These are phyloP conservation scores for Cyberlindnera mycetangii DNA, from an alignment of 805 yeast species.

Conservation along the genomic window DNA sequence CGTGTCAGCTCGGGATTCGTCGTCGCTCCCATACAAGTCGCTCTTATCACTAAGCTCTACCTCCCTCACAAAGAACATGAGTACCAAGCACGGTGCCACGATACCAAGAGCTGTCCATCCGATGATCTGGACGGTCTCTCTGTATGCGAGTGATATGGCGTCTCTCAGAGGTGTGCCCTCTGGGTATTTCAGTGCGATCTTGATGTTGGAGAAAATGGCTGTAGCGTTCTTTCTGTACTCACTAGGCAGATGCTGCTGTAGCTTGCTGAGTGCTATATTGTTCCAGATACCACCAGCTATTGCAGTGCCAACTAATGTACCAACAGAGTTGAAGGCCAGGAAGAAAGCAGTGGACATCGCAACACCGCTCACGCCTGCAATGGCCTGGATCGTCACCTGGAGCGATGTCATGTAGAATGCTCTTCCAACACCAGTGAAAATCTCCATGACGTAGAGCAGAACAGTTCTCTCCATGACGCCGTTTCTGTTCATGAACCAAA, in stretches of 20 bases:
- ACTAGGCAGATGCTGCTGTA: constrained; percentile 24
- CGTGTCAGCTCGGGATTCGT: constrained; percentile 24
- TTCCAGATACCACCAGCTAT: constrained; percentile 32
- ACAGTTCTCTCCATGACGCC: constrained; percentile 17
- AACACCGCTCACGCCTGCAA: constrained; percentile 27
- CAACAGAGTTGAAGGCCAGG: constrained; percentile 28
- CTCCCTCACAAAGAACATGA: constrained; percentile 30
- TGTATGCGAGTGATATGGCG: constrained; percentile 31
- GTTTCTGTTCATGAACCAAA: constrained; percentile 24
- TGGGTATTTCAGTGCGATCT: constrained; percentile 24
- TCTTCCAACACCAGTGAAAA: constrained; percentile 30
- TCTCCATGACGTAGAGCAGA: constrained; percentile 21
- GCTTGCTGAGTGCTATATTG: constrained; percentile 19
- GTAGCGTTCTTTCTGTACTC: constrained; percentile 22
- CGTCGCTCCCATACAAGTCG: constrained; percentile 24
- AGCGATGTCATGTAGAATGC: constrained; percentile 27
- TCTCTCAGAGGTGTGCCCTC: constrained; percentile 27
- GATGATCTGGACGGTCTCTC: constrained; percentile 31
- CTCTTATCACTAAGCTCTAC: constrained; percentile 24
- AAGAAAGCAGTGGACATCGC: constrained; percentile 33
- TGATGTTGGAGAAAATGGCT: constrained; percentile 26
- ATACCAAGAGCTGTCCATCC: constrained; percentile 33
- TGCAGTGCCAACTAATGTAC: constrained; percentile 30
- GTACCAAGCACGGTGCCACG: constrained; percentile 27
- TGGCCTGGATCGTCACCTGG: constrained; percentile 30